Evolutionary conservation across 2,329 filamentous ascomycete genomes (phyloP).

Genomic region (Diplodia corticola): DNA sequence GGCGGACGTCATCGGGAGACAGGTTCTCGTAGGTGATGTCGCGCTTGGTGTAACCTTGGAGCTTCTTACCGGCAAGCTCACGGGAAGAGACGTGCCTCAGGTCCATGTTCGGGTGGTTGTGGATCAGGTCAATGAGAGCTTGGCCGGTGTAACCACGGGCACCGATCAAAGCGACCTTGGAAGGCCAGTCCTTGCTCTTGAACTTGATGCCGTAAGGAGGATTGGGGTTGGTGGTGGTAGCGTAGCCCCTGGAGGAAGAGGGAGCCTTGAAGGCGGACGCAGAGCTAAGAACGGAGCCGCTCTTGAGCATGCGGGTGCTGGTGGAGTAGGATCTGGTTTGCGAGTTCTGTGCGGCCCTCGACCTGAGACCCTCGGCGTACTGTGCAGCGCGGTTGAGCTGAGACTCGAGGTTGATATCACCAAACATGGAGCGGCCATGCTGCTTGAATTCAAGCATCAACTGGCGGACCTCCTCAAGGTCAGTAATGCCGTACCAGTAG

Average conservation of each 20-base stretch:
- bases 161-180: conserved; percentile 83
- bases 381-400: conserved; percentile 76
- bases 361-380: conserved; percentile 63
- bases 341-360: conserved; percentile 51
- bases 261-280: conserved; percentile 4
- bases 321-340: conserved; percentile 71
- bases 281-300: conserved; percentile 1
- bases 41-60: conserved; percentile 87
- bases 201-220: conserved; percentile 88
- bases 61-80: conserved; percentile 81
- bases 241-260: conserved; percentile 52
- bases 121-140: conserved; percentile 82
- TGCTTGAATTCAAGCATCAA: conserved; percentile 83
- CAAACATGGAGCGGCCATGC: conserved; percentile 82
- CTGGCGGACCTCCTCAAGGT: conserved; percentile 75
- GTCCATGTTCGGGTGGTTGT: conserved; percentile 86
- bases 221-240: conserved; percentile 78
- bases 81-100: conserved; percentile 90
- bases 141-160: conserved; percentile 94
- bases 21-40: conserved; percentile 92
- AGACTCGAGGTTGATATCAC: conserved; percentile 85
- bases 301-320: conserved; percentile 38
- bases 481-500: conserved; percentile 82
- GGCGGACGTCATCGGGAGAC: conserved; percentile 78
- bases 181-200: conserved; percentile 74